Evolutionary conservation across 345 rosid genomes (phyloP).

Genomic region (Eutrema yunnanense): DNA sequence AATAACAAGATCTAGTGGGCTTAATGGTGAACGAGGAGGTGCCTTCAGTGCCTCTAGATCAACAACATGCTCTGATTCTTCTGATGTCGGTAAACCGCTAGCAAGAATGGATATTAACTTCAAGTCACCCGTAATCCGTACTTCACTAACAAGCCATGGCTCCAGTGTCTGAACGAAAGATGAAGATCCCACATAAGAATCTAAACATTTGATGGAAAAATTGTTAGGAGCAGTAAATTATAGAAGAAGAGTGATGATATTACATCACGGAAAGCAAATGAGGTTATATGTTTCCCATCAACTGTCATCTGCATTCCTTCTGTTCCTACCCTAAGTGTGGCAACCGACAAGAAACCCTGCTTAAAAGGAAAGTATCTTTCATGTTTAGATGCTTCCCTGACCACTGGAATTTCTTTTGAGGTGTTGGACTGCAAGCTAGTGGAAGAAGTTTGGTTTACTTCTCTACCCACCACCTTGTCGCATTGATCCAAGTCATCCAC

Average conservation of each 20-base stretch:
- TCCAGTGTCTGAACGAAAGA: slow-evolving; percentile 62
- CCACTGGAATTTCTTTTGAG: slow-evolving; percentile 29
- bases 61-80: slow-evolving; percentile 68
- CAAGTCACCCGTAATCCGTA: slow-evolving; percentile 74
- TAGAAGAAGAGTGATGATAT: slow-evolving; percentile 27
- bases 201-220: slow-evolving; percentile 13
- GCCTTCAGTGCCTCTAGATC: slow-evolving; percentile 63
- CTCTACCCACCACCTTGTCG: slow-evolving; percentile 73
- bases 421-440: slow-evolving; percentile 31
- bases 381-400: slow-evolving; percentile 35
- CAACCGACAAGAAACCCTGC: slow-evolving; percentile 75
- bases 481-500: too few relatives aligned
- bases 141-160: slow-evolving; percentile 95
- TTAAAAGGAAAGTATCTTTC: slow-evolving; percentile 82
- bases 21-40: slow-evolving; percentile 47
- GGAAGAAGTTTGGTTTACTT: slow-evolving; percentile 33
- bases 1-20: slow-evolving; percentile 67
- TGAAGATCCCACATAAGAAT: slow-evolving; percentile 5
- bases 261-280: slow-evolving; percentile 94
- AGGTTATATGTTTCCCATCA: slow-evolving; percentile 94
- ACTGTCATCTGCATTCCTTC: slow-evolving; percentile 94
- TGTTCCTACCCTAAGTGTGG: slow-evolving; percentile 85
- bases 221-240: not conserved
- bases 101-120: slow-evolving; percentile 64
- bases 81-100: slow-evolving; percentile 91